Base-by-base conservation (phyloP, 495 filamentous ascomycete species). In the Penicillium cosmopolitanum region DNA sequence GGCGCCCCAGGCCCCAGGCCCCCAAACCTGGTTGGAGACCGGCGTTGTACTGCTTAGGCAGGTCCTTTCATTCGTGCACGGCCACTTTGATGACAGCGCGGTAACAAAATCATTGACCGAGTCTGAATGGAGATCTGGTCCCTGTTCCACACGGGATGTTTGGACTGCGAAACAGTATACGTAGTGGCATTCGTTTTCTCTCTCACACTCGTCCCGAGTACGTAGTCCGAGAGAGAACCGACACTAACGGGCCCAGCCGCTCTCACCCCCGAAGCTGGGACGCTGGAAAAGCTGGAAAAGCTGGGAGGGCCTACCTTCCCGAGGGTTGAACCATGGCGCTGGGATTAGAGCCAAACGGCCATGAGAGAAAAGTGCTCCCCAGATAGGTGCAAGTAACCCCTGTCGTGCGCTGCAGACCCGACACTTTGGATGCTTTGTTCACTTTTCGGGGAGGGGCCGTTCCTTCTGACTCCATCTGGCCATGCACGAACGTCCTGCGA, bases 271-370 rank as follows among this genome's bases (percentile, higher is more conserved):
- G 56, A 64, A 55, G 55, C 15, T 53, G 50, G 36, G 36, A 40
- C 28, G 28, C 28, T 31, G 28, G 28, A 9, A 31, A 31, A 23
- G 23, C 23, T 31, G 28, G 28, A 9, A 31, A 38, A 38, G 36
- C 36, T 38, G 36, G 36, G 55, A 53, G 34, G 28, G 40, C 60
- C 64, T 47, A 9, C 40, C 61, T 76, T 70, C 73, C 74, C 71
- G 73, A 66, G 57, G 51, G 16, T 44, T 68, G 75, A 78, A 78
- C 76, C 76, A 72, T 74, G 73, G 74, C 66, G 67, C 71, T 73
- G 76, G 76, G 73, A 65, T 74, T 57, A 35, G 46, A 58, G 47
- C 61, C 61, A 65, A 31, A 72, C 66, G 59, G 58, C 53, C 28
- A 36, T 62, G 56, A 53, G 52, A 35, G 50, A 35, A 50, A 38